Conservation (phyloP, 371 early-diverging fungal species). For the Actinomortierella wolfii region DNA sequence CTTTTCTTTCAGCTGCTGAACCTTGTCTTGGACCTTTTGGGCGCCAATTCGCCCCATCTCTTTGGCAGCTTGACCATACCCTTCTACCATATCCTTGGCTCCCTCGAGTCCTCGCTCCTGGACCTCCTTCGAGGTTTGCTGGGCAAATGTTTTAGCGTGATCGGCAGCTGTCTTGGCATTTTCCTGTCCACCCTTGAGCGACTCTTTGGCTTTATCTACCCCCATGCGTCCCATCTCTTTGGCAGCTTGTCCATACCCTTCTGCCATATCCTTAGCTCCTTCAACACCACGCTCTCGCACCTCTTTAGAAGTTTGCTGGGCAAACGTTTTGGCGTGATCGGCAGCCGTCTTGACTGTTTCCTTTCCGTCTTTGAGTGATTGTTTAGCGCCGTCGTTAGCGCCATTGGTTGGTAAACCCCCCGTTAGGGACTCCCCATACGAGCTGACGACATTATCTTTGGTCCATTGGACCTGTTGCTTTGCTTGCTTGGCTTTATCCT, state of each 20-base stretch:
- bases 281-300: slow-evolving; percentile 2
- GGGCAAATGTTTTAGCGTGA: not conserved
- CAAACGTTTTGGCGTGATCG: slow-evolving; percentile 4
- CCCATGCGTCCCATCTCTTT: not conserved
- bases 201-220: slow-evolving; percentile 1
- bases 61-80: not conserved
- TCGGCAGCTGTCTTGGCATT: not conserved
- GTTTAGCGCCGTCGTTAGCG: too few relatives aligned
- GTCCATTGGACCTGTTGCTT: too few relatives aligned
- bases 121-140: slow-evolving; percentile 8
- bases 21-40: too few relatives aligned
- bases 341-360: slow-evolving; percentile 1
- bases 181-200: slow-evolving; percentile 6
- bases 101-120: slow-evolving; percentile 3
- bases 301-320: slow-evolving; percentile 6
- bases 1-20: too few relatives aligned
- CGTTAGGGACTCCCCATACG: too few relatives aligned
- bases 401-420: too few relatives aligned
- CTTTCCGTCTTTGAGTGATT: too few relatives aligned
- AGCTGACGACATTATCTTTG: too few relatives aligned
- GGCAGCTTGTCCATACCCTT: not conserved
- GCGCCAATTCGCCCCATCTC: too few relatives aligned
- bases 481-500: not conserved
- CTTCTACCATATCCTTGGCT: slow-evolving; percentile 10
- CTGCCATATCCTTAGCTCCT: slow-evolving; percentile 11